Conservation (phyloP, 306 rosid genomes). For the Inga oerstediana region DNA sequence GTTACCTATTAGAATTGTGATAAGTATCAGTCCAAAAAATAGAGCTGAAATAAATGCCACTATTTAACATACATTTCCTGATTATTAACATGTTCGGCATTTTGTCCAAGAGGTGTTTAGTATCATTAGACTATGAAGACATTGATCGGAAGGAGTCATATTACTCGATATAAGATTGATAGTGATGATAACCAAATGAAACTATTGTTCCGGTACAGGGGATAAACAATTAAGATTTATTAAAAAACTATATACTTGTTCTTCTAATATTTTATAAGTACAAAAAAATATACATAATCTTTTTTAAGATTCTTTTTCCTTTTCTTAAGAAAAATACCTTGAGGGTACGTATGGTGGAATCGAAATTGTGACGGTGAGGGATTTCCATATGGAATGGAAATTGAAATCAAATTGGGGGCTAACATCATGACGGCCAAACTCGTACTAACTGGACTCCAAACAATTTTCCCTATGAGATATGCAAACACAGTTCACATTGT, state of each 20-base stretch:
- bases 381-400: neutral
- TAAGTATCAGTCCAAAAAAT: neutral
- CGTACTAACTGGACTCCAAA: too few relatives aligned
- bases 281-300: too few relatives aligned
- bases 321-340: neutral
- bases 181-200: neutral
- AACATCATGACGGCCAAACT: neutral
- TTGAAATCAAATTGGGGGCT: neutral
- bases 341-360: neutral
- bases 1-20: neutral
- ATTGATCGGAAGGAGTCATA: neutral
- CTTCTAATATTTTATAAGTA: too few relatives aligned
- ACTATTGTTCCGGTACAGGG: too few relatives aligned
- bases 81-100: neutral
- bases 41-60: neutral
- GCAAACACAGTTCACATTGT: neutral
- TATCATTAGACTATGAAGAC: too few relatives aligned
- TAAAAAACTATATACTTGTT: too few relatives aligned
- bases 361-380: neutral
- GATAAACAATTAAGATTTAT: too few relatives aligned
- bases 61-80: neutral
- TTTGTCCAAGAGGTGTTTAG: neutral
- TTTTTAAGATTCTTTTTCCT: too few relatives aligned
- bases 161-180: neutral
- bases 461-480: neutral